Percentiles rank a stretch among this genome's conserved stretches.
Conservation (phyloP, 306 rosid genomes). For the Canavalia gladiata region DNA sequence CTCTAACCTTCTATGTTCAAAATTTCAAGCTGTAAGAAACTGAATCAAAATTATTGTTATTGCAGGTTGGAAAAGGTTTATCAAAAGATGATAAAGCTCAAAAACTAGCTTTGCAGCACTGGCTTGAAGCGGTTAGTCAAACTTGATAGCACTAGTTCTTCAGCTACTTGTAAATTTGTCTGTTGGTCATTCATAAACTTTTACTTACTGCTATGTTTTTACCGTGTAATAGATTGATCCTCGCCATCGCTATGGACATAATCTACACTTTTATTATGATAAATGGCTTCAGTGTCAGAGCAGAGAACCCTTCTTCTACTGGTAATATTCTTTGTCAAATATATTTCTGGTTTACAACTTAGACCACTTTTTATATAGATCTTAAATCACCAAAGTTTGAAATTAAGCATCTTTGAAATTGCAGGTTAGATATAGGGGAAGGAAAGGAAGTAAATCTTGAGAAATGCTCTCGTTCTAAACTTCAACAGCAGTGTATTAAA, state of each 20-base stretch:
- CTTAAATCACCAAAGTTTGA: constrained; percentile 31
- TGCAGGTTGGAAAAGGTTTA: constrained; percentile 98
- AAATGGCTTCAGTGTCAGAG: constrained; percentile 94
- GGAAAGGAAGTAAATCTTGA: constrained; percentile 92
- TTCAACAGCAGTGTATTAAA: constrained; percentile 94
- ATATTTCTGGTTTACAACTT: constrained; percentile 19
- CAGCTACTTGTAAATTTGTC: constrained; percentile 1
- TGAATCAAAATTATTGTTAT: constrained; percentile 40
- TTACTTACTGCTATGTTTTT: constrained; percentile 45
- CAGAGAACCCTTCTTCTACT: constrained; percentile 97
- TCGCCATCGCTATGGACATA: constrained; percentile 98
- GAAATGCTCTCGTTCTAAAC: constrained; percentile 80
- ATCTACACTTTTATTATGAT: constrained; percentile 83
- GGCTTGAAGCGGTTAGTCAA: constrained; percentile 98
- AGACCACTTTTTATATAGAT: constrained; percentile 1
- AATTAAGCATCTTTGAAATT: constrained; percentile 38
- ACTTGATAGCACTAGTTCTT: constrained; percentile 15
- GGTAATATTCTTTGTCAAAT: constrained; percentile 60
- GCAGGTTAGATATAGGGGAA: constrained; percentile 98
- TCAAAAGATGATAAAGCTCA: constrained; percentile 90
- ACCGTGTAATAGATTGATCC: constrained; percentile 81
- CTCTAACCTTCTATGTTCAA: neutral
- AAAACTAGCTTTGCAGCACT: constrained; percentile 96
- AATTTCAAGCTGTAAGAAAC: neutral
- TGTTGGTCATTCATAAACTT: constrained; percentile 33